Evolutionary conservation across 1,284 basidiomycete genomes (phyloP).

Genomic region (Pyrrhoderma noxium): DNA sequence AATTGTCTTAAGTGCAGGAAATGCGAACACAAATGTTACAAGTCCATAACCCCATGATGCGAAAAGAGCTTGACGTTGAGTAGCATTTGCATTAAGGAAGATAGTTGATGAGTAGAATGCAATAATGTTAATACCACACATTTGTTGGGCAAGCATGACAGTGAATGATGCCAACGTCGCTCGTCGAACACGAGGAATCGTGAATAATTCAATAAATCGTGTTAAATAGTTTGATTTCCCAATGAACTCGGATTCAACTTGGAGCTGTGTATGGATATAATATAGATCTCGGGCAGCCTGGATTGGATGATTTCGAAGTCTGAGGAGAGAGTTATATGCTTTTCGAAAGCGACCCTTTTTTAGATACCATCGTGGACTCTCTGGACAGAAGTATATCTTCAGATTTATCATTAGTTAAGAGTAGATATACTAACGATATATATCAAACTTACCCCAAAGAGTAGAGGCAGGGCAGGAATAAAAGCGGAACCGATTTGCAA

Average conservation of each 20-base stretch:
- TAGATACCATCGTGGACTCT: conserved; percentile 67
- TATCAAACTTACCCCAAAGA: conserved; percentile 25
- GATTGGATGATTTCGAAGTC: conserved; percentile 55
- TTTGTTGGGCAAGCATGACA: conserved; percentile 62
- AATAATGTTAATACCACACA: conserved; percentile 49
- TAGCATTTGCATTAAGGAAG: conserved; percentile 52
- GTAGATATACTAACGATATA: no score
- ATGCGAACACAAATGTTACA: conserved; percentile 59
- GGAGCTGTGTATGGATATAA: conserved; percentile 53
- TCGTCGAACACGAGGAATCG: conserved; percentile 58
- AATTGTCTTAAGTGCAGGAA: conserved; percentile 55
- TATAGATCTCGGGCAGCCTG: conserved; percentile 56
- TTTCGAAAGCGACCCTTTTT: conserved; percentile 51
- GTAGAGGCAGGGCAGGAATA: conserved; percentile 44
- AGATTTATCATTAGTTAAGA: no score
- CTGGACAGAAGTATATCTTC: conserved; percentile 44
- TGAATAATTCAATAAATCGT: conserved; percentile 59
- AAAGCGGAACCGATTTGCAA: conserved; percentile 50
- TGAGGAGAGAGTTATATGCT: conserved; percentile 50
- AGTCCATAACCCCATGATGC: conserved; percentile 70
- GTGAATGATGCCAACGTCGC: conserved; percentile 60
- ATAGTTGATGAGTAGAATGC: conserved; percentile 68
- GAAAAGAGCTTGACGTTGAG: conserved; percentile 41
- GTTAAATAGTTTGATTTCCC: conserved; percentile 38
- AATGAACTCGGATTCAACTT: conserved; percentile 46